Conservation (phyloP, 192 early-diverging fungal species). For the Backusella liffmaniae region DNA sequence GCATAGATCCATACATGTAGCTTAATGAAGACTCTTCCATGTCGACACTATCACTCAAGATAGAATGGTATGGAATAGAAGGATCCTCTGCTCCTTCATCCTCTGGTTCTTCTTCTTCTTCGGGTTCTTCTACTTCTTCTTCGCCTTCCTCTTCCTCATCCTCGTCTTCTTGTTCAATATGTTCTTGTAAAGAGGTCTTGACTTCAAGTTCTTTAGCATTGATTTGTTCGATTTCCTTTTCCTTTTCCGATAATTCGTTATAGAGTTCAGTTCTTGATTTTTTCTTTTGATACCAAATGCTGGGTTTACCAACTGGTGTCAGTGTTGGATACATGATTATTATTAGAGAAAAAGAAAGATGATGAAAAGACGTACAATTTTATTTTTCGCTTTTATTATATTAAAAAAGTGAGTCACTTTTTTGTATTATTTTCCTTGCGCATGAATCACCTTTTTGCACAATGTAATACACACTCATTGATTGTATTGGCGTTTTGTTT, state of each 20-base stretch:
- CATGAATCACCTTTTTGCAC: too few relatives aligned
- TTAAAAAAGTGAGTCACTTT: neutral
- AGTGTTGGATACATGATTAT: conserved; percentile 13
- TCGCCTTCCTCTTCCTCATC: neutral
- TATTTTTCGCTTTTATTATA: neutral
- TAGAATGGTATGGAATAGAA: neutral
- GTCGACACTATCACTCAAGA: neutral
- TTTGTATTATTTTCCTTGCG: neutral
- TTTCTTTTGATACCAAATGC: neutral
- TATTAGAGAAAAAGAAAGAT: neutral
- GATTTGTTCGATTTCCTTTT: neutral
- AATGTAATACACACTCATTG: too few relatives aligned
- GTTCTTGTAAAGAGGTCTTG: neutral
- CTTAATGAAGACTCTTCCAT: neutral
- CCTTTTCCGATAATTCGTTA: neutral
- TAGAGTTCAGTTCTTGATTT: neutral
- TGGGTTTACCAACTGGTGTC: neutral
- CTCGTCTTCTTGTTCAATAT: neutral
- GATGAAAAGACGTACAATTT: neutral
- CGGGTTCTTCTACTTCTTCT: neutral
- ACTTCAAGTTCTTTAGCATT: neutral
- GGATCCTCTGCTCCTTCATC: neutral
- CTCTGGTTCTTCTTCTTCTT: neutral
- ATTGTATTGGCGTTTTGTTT: too few relatives aligned
- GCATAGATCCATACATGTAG: neutral